Base-by-base conservation (phyloP, 2,329 filamentous ascomycete genomes). In the Periconia macrospinosa region DNA sequence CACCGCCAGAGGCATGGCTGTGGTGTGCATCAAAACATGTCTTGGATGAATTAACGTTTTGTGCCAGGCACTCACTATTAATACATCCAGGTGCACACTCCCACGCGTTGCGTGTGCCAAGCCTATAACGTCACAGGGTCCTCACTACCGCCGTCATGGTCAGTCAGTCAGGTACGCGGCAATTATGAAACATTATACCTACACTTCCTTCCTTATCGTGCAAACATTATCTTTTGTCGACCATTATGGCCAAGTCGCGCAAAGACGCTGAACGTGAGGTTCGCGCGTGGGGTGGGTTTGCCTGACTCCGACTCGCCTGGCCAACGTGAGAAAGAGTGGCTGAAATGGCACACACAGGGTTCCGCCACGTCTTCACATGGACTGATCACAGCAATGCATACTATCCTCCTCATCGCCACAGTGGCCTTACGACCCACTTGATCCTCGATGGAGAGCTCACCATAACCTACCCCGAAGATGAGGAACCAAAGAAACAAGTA, bases 341-440 rank as follows among this genome's bases (percentile, higher is more conserved):
- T 37, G 33, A 37, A 37, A 37, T n/a, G 15, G 33, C 5, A n/a
- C 13, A 7, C 30, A 33, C 33, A 37, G 33, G 33, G 11, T 37
- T 37, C 15, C 15, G 11, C 33, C 33, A 37, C 11, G 33, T 37
- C 33, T 37, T 37, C 33, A 37, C 33, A n/a, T 37, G 33, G 33
- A 37, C 33, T 13, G 27, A 44, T 27, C 42, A 52, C 69, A 89
- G 86, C 57, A 86, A 89, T 68, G 79, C 83, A 27, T 78, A 91
- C 71, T 91, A 91, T 68, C 77, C 78, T 41, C 87, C 88, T 14
- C 88, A 91, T 67, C 81, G 80, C 14, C 88, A 91, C 67, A 62
- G 72, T 19, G 82, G 81, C 35, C 75, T 86, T 44, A 91, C 87
- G 0, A 90, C 87, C 1, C 88, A 91, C 72, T 77, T 91, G 45